Evolutionary conservation across 768 basidiomycete species (phyloP).

Genomic region (Sistotremastrum suecicum): DNA sequence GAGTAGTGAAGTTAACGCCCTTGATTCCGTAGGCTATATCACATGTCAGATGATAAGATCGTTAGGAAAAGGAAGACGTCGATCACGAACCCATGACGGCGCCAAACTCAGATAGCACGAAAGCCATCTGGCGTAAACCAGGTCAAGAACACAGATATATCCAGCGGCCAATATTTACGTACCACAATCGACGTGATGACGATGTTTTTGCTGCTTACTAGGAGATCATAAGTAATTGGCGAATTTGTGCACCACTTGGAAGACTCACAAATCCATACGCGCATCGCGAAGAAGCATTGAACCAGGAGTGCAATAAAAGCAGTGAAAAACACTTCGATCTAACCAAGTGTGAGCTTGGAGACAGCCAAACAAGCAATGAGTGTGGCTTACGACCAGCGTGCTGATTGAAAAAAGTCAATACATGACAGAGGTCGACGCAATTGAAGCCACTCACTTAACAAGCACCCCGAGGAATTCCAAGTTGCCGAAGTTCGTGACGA

Average conservation of each 20-base stretch:
- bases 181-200: slow-evolving; percentile 23
- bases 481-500: slow-evolving; percentile 22
- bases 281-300: slow-evolving; percentile 38
- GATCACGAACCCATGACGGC: slow-evolving; percentile 5
- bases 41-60: neutral
- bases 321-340: slow-evolving; percentile 39
- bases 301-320: slow-evolving; percentile 38
- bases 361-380: neutral
- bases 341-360: neutral
- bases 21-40: slow-evolving; percentile 21
- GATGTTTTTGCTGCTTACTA: slow-evolving; percentile 35
- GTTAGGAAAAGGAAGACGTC: slow-evolving; percentile 6
- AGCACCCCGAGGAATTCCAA: slow-evolving; percentile 15
- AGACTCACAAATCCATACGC: slow-evolving; percentile 33
- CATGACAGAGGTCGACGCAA: neutral
- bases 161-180: slow-evolving; percentile 7
- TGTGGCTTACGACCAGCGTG: slow-evolving; percentile 26
- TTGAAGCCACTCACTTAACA: slow-evolving; percentile 24
- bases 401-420: slow-evolving; percentile 14
- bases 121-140: slow-evolving; percentile 16
- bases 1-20: slow-evolving; percentile 24
- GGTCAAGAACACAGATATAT: too few species aligned
- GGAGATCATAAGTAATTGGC: neutral
- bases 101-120: slow-evolving; percentile 34
- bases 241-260: neutral